Evolutionary conservation across 805 yeast species (phyloP), one percentile per base, ranked within the genome.

Genomic region (Nakazawaea populi): DNA sequence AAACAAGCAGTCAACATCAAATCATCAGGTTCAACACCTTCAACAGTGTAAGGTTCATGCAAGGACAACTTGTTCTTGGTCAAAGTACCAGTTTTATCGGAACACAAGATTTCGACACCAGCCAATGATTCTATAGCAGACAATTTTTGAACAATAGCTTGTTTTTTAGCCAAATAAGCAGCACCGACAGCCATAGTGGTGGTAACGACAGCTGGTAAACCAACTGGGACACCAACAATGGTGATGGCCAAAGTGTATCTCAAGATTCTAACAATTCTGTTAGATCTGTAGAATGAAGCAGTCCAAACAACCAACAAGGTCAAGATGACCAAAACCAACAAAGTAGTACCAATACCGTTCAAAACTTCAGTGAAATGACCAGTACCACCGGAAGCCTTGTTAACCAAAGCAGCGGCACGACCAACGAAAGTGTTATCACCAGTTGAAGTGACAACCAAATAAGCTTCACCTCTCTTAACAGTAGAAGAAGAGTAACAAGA

Each of bases 161-260:
- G 89, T 76, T 89, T 90, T 83, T 89, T 88, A 66, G 97, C 97
- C 69, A 90, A 79, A 86, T 90, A 89, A 69, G 97, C 96, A 72
- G 97, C 97, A 84, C 97, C 97, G 75, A 91, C 97, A 73, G 97
- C 97, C 97, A 90, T 89, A 72, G 97, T 90, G 66, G 96, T 90
- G 79, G 97, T 90, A 62, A 89, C 96, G 68, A 90, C 97, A 71
- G 96, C 96, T 73, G 97, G 97, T 71, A 90, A 83, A 87, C 97
- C 97, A 61, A 90, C 97, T 72, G 97, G 97, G 63, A 90, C 97
- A 85, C 97, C 97, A 64, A 90, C 85, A 75, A 90, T 89, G 77
- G 96, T 90, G 73, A 90, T 89, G 63, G 96, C 97, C 70, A 90
- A 77, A 64, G 96, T 86, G 85, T 83, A 87, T 78, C 96, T 82